Conservation (phyloP, 371 early-diverging fungal species). For the Mortierella sp. region DNA sequence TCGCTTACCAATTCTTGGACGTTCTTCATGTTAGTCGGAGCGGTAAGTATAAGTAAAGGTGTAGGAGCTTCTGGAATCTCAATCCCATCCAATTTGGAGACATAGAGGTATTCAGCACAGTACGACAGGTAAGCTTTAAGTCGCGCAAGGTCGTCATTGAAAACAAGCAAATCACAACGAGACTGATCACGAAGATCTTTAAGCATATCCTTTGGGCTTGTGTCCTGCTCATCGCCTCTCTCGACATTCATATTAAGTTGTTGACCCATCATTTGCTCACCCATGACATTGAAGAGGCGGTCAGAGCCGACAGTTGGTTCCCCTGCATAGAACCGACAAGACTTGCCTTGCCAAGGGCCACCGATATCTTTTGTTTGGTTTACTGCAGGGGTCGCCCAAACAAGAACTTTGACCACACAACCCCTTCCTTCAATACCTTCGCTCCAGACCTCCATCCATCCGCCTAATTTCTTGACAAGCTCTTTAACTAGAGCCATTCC, state of each 20-base stretch:
- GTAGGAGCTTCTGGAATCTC: constrained; percentile 16
- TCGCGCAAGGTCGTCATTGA: constrained; percentile 43
- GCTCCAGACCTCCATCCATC: constrained; percentile 58
- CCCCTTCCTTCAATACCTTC: constrained; percentile 57
- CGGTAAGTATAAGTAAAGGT: constrained; percentile 36
- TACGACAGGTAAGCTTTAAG: constrained; percentile 33
- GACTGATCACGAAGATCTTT: constrained; percentile 22
- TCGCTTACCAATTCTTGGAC: constrained; percentile 35
- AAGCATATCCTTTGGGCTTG: constrained; percentile 36
- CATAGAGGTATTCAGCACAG: constrained; percentile 29
- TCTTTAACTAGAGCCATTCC: constrained; percentile 56
- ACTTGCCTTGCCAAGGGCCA: constrained; percentile 43
- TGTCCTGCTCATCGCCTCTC: constrained; percentile 41
- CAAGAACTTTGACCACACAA: constrained; percentile 54
- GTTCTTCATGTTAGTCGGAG: constrained; percentile 25
- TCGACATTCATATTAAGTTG: constrained; percentile 48
- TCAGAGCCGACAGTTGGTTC: constrained; percentile 36
- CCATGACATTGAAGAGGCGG: constrained; percentile 42
- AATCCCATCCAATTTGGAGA: constrained; percentile 1
- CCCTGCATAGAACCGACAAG: constrained; percentile 44
- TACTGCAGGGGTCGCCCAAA: constrained; percentile 35
- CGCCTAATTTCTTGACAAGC: constrained; percentile 55
- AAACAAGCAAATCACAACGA: constrained; percentile 35
- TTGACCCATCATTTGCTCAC: constrained; percentile 49
- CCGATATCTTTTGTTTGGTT: constrained; percentile 30